Conservation (phyloP, 352 stramenopile species). For the Phytopythium ostracodes region DNA sequence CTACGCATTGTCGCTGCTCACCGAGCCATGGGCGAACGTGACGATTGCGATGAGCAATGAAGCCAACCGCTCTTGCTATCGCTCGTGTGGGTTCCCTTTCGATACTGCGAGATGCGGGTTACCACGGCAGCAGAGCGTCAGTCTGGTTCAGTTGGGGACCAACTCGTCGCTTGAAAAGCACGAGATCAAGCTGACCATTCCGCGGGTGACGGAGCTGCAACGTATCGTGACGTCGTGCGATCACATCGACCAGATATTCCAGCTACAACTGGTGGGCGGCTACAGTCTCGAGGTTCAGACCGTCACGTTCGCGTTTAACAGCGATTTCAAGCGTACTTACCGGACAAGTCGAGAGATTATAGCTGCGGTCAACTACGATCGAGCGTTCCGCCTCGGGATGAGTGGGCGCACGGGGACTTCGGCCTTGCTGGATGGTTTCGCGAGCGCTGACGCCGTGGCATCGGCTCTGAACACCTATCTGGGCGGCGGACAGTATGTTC, state of each 20-base stretch:
- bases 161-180: slow-evolving; percentile 69
- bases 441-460: slow-evolving; percentile 30
- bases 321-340: slow-evolving; percentile 45
- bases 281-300: slow-evolving; percentile 40
- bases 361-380: slow-evolving; percentile 30
- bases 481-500: slow-evolving; percentile 18
- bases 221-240: slow-evolving; percentile 47
- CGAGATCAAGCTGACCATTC: slow-evolving; percentile 39
- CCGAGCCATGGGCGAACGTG: slow-evolving; percentile 66
- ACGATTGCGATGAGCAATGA: slow-evolving; percentile 80
- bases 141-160: slow-evolving; percentile 39
- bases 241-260: slow-evolving; percentile 55
- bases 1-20: slow-evolving; percentile 49
- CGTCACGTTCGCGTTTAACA: slow-evolving; percentile 46
- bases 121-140: slow-evolving; percentile 67
- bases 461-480: slow-evolving; percentile 39
- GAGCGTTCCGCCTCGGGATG: slow-evolving; percentile 34
- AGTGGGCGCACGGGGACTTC: slow-evolving; percentile 13
- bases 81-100: slow-evolving; percentile 63
- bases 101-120: slow-evolving; percentile 47
- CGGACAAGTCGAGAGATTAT: slow-evolving; percentile 24
- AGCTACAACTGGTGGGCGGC: slow-evolving; percentile 36
- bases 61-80: slow-evolving; percentile 54
- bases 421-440: slow-evolving; percentile 46
- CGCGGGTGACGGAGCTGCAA: slow-evolving; percentile 60